phyloP scores from a whole-genome alignment of 148 eudicot species.

The Persicaria tinctoria region DNA sequence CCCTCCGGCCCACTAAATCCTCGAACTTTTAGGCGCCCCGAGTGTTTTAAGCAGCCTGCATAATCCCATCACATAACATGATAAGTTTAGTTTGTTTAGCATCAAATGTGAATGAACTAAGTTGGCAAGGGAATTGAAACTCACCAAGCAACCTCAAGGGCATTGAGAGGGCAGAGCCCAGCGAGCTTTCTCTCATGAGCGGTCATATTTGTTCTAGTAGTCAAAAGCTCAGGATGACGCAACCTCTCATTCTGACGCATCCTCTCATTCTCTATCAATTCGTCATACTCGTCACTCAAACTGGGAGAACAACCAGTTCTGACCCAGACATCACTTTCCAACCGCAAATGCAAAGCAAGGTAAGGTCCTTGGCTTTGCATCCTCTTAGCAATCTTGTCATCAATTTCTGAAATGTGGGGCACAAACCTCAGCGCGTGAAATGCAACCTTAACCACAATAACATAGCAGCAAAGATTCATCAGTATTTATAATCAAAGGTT shows the following conservation, averaged over 20 bases:
- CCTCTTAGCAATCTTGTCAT: conserved; percentile 73
- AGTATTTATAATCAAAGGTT: not conserved
- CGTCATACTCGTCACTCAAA: conserved; percentile 54
- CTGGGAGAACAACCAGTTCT: conserved; percentile 98
- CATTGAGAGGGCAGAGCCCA: conserved; percentile 89
- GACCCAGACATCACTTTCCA: conserved; percentile 97
- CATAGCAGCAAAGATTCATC: conserved; percentile 5
- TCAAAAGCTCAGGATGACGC: conserved; percentile 69
- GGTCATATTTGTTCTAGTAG: conserved; percentile 82
- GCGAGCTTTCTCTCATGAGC: conserved; percentile 82
- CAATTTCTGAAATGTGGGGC: conserved; percentile 61
- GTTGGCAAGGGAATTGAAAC: not conserved
- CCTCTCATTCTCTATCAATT: conserved; percentile 59
- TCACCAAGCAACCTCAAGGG: conserved; percentile 77
- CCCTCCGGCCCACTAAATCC: conserved; percentile 95
- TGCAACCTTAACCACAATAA: conserved; percentile 53
- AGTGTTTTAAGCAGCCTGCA: conserved; percentile 78
- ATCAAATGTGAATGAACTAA: not conserved
- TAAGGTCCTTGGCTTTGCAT: conserved; percentile 81
- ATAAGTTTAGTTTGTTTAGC: not conserved
- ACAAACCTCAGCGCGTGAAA: conserved; percentile 84
- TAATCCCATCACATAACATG: not conserved
- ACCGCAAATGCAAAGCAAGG: conserved; percentile 81
- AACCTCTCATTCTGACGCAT: not conserved
- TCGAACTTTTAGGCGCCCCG: conserved; percentile 66